Evolutionary conservation across 78 protist genomes (phyloP), one percentile per base, ranked within the genome.

Genomic region (Bigelowiella natans): DNA sequence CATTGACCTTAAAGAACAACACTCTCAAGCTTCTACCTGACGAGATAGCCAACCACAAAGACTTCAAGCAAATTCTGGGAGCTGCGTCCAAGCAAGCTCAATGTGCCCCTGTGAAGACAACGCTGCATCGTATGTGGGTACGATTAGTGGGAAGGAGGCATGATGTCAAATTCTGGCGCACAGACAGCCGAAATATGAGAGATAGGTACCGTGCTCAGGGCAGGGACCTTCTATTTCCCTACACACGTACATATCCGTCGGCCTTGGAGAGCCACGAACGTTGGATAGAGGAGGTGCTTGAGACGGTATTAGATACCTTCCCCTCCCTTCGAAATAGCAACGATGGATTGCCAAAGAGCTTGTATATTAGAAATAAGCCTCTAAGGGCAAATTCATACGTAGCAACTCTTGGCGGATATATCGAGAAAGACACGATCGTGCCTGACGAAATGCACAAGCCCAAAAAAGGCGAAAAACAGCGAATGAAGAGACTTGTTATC

Each of bases 91-190:
- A 84, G 86, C 86, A 51, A 18, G 73, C 64, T 2, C 91, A 88
- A 82, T 88, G 73, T 7, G 91, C 91, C 2, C 30, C 30, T 40
- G 91, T 89, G 7, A 64, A 40, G 30, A 1, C 39, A 64, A 89
- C 91, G 18, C 0, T 0, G 3, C 30, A 82, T 1, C 38, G 91
- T 11, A 36, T 31, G 3, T 82, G 88, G 88, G 11, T 89, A 7
- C 87, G 91, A 2, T 82, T 89, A 29, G 91, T 89, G 34, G 82
- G 83, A 1, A 85, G 91, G 3, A 39, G 88, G 51, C 91, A 89
- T 31, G 91, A 89, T 31, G 37, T 89, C 39, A 40, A 38, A 7
- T 87, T 31, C 37, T 89, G 91, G 91, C 29, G 29, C 7, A 7
- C 73, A 18, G 73, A 51, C 73, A 26, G 34, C 7, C 73, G 73